phyloP scores from a whole-genome alignment of 2,329 filamentous ascomycete species.

The Aspergillus sp. region DNA sequence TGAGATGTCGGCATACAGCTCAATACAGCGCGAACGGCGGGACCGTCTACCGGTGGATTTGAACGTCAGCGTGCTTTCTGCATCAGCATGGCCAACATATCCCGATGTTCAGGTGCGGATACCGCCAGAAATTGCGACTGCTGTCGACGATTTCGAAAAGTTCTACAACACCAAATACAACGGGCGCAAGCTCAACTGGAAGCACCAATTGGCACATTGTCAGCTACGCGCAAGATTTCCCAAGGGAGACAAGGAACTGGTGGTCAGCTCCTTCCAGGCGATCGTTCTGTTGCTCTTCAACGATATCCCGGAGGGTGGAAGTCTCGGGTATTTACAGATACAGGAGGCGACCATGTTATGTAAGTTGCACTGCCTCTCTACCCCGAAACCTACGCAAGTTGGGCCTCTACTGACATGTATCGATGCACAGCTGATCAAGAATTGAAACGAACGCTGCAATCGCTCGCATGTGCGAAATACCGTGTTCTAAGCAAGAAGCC shows the following conservation, averaged over 20 bases:
- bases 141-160: conserved; percentile 76
- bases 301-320: conserved; percentile 60
- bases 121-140: conserved; percentile 71
- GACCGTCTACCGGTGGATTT: conserved; percentile 67
- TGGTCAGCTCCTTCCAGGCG: conserved; percentile 90
- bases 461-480: conserved; percentile 85
- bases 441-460: conserved; percentile 87
- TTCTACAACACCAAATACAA: conserved; percentile 91
- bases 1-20: conserved; percentile 87
- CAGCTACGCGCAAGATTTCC: conserved; percentile 79
- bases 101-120: conserved; percentile 74
- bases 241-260: conserved; percentile 79
- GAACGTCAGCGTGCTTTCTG: conserved; percentile 85
- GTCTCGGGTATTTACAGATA: conserved; percentile 75
- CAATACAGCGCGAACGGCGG: conserved; percentile 62
- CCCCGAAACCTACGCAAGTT: neutral
- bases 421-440: conserved; percentile 63
- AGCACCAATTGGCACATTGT: conserved; percentile 89
- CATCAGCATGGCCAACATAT: conserved; percentile 91
- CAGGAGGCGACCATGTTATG: conserved; percentile 71
- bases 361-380: conserved; percentile 40
- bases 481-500: conserved; percentile 84
- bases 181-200: conserved; percentile 85
- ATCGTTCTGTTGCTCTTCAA: conserved; percentile 92
- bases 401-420: conserved; percentile 28